Evolutionary conservation across 495 filamentous ascomycete species (phyloP), one percentile per base, ranked within the genome.

Genomic region (Aspergillus carlsbadensis): DNA sequence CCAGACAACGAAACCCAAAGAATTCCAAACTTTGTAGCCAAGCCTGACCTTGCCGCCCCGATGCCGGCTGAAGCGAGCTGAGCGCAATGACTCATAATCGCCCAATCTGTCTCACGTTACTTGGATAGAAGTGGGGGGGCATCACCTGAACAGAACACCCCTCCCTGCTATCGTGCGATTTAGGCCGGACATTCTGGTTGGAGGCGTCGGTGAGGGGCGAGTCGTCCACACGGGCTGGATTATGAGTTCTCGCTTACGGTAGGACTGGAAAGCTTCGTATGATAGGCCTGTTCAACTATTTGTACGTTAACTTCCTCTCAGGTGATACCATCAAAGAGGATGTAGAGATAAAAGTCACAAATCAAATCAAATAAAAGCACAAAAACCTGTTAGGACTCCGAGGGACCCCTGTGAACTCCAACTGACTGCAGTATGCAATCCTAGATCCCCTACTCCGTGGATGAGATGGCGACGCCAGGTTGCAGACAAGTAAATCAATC

Each of bases 401-500:
- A 40, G 35, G 5, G 42, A 45, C 42, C 21, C 55, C 29, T 44
- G 45, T 39, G 40, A 54, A 58, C 56, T 58, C 49, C 49, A 15
- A 20, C 26, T 56, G 39, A 49, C 33, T 29, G 51, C 31, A 54
- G 29, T 50, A 40, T 48, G 48, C 41, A 58, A 42, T 59, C 62
- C 53, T 52, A 57, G 42, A 40, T 40, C 57, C 54, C 34, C 44
- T 58, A 44, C 50, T 46, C 58, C 43, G 39, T 46, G 52, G 40
- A 53, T 46, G 41, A 39, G 47, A 54, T 52, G 59, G 40, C 52
- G 42, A 55, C 47, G 22, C 47, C 47, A 50, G 46, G 49, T 39
- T 43, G 29, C 40, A 41, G 52, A 53, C 10, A 26, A 54, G 47
- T 67, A 52, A 51, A 58, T 26, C 51, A 63, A 57, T 57, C 67